phyloP scores from a whole-genome alignment of 192 early-diverging fungal species.

The Coemansia sp. region DNA sequence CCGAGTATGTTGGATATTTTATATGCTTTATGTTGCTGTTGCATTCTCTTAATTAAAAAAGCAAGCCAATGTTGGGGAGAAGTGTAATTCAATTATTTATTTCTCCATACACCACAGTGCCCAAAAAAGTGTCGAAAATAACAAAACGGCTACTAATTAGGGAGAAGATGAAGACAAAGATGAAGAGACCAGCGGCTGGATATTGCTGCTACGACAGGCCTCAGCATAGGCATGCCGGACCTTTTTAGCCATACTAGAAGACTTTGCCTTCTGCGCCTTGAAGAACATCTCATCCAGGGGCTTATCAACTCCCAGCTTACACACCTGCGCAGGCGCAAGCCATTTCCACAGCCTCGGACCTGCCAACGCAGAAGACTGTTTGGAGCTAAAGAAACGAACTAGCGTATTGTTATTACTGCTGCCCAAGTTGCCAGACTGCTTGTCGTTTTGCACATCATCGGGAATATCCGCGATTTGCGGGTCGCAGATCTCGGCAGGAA shows the following conservation, averaged over 20 bases:
- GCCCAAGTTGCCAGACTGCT: not conserved
- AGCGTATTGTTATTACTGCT: conserved; percentile 6
- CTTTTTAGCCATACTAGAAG: conserved; percentile 17
- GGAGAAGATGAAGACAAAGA: too few relatives aligned
- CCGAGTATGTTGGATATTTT: too few relatives aligned
- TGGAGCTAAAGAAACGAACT: conserved; percentile 36
- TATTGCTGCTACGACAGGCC: conserved; percentile 18
- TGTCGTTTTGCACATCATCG: conserved; percentile 10
- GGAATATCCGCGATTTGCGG: conserved; percentile 21
- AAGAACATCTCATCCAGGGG: conserved; percentile 18
- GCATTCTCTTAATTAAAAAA: too few relatives aligned
- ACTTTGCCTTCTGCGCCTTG: conserved; percentile 19
- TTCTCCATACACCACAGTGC: too few relatives aligned
- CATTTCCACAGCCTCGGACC: conserved; percentile 23
- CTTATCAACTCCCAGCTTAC: conserved; percentile 26
- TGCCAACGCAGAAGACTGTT: not conserved
- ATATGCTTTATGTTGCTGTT: too few relatives aligned
- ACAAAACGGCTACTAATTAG: too few relatives aligned
- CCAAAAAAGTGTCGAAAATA: not conserved
- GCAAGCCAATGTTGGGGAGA: too few relatives aligned
- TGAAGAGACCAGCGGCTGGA: conserved; percentile 6
- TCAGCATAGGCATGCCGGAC: conserved; percentile 33
- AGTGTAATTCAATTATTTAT: too few relatives aligned
- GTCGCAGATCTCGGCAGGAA: conserved; percentile 40
- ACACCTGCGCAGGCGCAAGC: conserved; percentile 24